These are phyloP conservation scores for Paragyromitra xinjiangensis DNA, from an alignment of 495 filamentous ascomycete species.

Conservation along the genomic window DNA sequence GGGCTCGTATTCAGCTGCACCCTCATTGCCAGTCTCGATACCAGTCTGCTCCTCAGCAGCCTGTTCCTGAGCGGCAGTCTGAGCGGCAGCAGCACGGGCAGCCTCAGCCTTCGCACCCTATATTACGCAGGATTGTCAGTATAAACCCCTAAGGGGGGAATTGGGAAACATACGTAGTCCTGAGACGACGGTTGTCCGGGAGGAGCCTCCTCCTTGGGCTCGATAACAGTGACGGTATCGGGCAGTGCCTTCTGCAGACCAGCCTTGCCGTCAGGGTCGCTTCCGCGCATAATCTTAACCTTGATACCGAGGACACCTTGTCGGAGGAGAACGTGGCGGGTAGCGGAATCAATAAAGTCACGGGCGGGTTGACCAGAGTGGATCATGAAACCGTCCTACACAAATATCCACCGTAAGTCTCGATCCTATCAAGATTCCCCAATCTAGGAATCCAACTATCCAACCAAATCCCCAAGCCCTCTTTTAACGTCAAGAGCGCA, in stretches of 20 bases:
- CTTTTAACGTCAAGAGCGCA: constrained; percentile 32
- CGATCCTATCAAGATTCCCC: background rate
- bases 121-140: constrained; percentile 35
- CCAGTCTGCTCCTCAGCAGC: constrained; percentile 63
- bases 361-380: constrained; percentile 99
- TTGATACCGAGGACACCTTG: constrained; percentile 99
- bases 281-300: constrained; percentile 99
- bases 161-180: constrained; percentile 77
- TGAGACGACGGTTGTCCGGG: constrained; percentile 93
- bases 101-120: constrained; percentile 57
- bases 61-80: constrained; percentile 69
- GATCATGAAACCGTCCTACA: constrained; percentile 99
- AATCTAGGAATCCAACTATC: background rate
- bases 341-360: constrained; percentile 98
- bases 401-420: constrained; percentile 4
- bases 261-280: constrained; percentile 98
- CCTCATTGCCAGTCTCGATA: constrained; percentile 31
- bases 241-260: constrained; percentile 96
- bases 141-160: background rate
- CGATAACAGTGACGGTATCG: constrained; percentile 98
- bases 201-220: constrained; percentile 98
- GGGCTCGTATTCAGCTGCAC: constrained; percentile 16
- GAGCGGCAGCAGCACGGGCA: constrained; percentile 88
- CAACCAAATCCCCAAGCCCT: background rate
- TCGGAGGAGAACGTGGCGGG: constrained; percentile 97